phyloP scores from a whole-genome alignment of 2,329 filamentous ascomycete genomes.

The Alternaria gansuensis region DNA sequence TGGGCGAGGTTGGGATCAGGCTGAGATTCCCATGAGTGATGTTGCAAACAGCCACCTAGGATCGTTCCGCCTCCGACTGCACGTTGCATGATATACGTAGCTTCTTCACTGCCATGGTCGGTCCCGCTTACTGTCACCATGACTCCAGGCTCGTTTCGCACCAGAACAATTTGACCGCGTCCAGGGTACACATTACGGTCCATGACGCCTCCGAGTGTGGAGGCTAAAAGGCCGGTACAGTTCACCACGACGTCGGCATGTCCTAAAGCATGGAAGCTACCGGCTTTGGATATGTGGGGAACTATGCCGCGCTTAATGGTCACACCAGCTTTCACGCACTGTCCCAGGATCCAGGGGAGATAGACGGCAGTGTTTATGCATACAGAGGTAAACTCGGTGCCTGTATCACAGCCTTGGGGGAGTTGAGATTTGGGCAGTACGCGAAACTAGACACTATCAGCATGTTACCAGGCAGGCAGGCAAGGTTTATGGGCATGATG shows the following conservation, averaged over 20 bases:
- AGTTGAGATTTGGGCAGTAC: slow-evolving; percentile 66
- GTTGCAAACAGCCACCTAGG: slow-evolving; percentile 84
- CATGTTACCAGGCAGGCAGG: background rate
- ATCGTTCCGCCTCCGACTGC: slow-evolving; percentile 80
- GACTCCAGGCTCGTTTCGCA: slow-evolving; percentile 76
- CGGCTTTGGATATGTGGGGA: slow-evolving; percentile 77
- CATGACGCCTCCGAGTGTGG: slow-evolving; percentile 80
- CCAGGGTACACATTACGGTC: slow-evolving; percentile 77
- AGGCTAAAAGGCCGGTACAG: slow-evolving; percentile 80
- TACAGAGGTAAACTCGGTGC: slow-evolving; percentile 79
- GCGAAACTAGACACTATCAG: slow-evolving; percentile 62
- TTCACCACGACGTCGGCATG: slow-evolving; percentile 79
- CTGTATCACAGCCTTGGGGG: slow-evolving; percentile 72
- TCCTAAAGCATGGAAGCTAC: slow-evolving; percentile 64
- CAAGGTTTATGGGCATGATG: slow-evolving; percentile 1
- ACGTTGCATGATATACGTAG: slow-evolving; percentile 82
- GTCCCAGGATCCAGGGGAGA: slow-evolving; percentile 82
- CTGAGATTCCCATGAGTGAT: slow-evolving; percentile 79
- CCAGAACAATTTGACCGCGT: slow-evolving; percentile 83
- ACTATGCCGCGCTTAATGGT: slow-evolving; percentile 59
- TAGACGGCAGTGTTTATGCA: slow-evolving; percentile 93
- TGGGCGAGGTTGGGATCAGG: slow-evolving; percentile 81
- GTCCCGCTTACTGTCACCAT: slow-evolving; percentile 77
- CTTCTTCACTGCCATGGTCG: slow-evolving; percentile 76
- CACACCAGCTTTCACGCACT: slow-evolving; percentile 78